These are phyloP conservation scores for Chlamydomonas sp. DNA, from an alignment of 139 green algal genomes.

Conservation along the genomic window DNA sequence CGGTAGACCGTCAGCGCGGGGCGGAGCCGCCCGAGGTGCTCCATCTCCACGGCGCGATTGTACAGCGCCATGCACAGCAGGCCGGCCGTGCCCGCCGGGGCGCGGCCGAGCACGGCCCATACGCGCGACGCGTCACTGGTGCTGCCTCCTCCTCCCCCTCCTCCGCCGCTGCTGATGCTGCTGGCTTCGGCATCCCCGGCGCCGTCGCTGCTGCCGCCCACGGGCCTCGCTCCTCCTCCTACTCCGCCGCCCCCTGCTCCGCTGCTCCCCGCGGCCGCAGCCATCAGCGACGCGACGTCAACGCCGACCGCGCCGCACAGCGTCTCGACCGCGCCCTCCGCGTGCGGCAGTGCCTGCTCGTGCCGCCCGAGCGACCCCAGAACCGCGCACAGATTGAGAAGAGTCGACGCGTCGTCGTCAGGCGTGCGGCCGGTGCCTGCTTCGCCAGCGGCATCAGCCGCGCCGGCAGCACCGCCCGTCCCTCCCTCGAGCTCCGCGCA, in stretches of 20 bases:
- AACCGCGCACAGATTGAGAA: slow-evolving; percentile 26
- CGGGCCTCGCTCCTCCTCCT: not conserved
- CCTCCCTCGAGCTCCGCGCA: slow-evolving; percentile 8
- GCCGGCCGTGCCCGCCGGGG: not conserved
- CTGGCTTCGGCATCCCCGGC: not conserved
- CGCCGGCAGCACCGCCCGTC: not conserved
- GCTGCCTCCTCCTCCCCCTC: not conserved
- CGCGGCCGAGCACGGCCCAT: not conserved
- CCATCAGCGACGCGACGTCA: not conserved
- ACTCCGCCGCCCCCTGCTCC: not conserved
- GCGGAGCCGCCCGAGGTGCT: slow-evolving; percentile 19
- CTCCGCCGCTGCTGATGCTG: not conserved
- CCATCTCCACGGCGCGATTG: slow-evolving; percentile 28
- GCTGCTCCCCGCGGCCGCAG: not conserved
- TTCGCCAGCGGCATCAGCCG: not conserved
- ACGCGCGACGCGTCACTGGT: not conserved
- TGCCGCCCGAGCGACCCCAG: slow-evolving; percentile 15
- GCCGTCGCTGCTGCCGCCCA: not conserved
- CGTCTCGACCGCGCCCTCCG: not conserved
- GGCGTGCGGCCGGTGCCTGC: not conserved
- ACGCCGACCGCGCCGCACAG: slow-evolving; percentile 4
- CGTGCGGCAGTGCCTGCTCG: slow-evolving; percentile 7
- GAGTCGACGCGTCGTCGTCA: slow-evolving; percentile 9
- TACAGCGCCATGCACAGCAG: slow-evolving; percentile 24
- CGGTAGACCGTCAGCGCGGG: slow-evolving; percentile 14